These are phyloP conservation scores for Penicillium subrubescens DNA, from an alignment of 495 filamentous ascomycete species.

Conservation along the genomic window DNA sequence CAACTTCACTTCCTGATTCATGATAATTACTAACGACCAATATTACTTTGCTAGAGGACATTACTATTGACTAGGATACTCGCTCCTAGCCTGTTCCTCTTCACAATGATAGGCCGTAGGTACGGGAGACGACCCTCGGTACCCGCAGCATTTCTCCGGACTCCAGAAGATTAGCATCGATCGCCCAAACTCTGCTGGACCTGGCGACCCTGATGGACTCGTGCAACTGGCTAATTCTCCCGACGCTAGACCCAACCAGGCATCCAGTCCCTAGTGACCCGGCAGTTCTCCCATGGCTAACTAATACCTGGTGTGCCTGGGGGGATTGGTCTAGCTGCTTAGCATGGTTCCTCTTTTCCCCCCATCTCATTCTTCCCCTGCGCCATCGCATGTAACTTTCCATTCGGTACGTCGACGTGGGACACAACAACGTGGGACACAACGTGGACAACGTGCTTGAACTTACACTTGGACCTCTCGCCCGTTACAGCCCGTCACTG, in stretches of 20 bases:
- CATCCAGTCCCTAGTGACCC: constrained; percentile 9
- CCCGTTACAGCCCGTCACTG: background rate
- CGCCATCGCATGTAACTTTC: constrained; percentile 1
- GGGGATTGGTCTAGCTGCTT: background rate
- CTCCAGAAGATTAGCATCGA: constrained; percentile 10
- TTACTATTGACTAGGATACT: background rate
- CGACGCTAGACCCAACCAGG: constrained; percentile 12
- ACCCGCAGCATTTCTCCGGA: constrained; percentile 5
- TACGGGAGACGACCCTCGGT: constrained; percentile 12
- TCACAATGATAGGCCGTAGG: background rate
- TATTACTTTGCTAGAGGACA: too few species aligned
- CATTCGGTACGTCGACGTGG: constrained; percentile 1
- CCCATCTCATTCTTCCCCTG: background rate
- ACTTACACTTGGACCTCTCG: constrained; percentile 19
- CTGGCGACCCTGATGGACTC: background rate
- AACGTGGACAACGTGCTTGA: constrained; percentile 11
- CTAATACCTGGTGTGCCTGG: background rate
- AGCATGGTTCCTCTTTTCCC: background rate
- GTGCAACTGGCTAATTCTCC: constrained; percentile 12
- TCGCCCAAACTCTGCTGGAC: constrained; percentile 8
- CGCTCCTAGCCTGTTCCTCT: background rate
- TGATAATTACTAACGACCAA: background rate
- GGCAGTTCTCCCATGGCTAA: background rate
- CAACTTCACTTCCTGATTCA: constrained; percentile 1
- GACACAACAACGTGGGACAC: background rate